These are phyloP conservation scores for Dactylellina sp. DNA, from an alignment of 2,329 filamentous ascomycete genomes.

Conservation along the genomic window DNA sequence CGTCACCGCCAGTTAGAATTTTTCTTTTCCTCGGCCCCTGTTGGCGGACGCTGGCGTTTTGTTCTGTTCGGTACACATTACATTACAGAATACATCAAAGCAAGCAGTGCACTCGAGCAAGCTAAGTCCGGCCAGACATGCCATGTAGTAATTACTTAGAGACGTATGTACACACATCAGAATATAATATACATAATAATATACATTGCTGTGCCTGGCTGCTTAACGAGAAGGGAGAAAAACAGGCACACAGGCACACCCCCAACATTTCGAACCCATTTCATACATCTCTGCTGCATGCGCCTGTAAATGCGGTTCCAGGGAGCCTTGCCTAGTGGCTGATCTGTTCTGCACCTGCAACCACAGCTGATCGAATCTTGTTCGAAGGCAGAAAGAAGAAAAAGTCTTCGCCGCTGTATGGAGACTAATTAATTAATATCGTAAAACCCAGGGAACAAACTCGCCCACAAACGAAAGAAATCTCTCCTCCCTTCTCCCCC, in stretches of 20 bases:
- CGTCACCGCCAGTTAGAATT: conserved; percentile 8
- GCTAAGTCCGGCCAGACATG: too few species aligned
- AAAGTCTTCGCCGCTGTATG: conserved; percentile 47
- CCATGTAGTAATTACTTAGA: too few species aligned
- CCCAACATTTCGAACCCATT: conserved; percentile 6
- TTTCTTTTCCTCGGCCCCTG: conserved; percentile 14
- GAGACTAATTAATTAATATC: conserved; percentile 10
- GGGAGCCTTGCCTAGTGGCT: conserved; percentile 56
- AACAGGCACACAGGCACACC: neutral
- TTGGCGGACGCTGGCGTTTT: conserved; percentile 1
- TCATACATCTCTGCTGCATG: conserved; percentile 23
- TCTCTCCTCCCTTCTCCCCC: neutral
- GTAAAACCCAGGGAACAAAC: too few species aligned
- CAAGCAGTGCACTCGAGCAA: too few species aligned
- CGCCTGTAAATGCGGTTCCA: conserved; percentile 49
- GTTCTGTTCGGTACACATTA: too few species aligned
- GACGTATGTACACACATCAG: too few species aligned
- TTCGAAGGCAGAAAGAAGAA: neutral
- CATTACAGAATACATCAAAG: too few species aligned
- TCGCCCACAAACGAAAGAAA: conserved; percentile 4
- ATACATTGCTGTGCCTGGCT: conserved; percentile 20
- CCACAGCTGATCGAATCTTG: conserved; percentile 11
- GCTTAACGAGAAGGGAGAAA: conserved; percentile 10
- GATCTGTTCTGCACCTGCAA: conserved; percentile 35
- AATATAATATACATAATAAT: too few species aligned